Evolutionary conservation across 495 filamentous ascomycete species (phyloP), one percentile per base, ranked within the genome.

Genomic region (Trichoderma orchidacearum): DNA sequence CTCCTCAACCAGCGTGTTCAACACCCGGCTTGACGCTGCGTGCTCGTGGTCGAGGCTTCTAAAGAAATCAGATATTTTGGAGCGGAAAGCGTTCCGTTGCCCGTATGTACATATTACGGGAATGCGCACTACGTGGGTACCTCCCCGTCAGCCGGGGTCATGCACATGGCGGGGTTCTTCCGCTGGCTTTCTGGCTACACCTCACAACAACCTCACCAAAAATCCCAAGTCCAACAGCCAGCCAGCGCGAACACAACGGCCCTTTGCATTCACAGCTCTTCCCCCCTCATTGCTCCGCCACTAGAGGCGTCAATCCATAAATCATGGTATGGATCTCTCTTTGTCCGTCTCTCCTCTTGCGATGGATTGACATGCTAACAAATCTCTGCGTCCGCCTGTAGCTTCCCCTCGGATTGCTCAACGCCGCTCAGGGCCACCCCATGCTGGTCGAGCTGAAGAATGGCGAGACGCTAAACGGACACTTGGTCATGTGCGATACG

Each of bases 401-500:
- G 93, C 75, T 98, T 58, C 93, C 93, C 58, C 79, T 97, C 60
- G 94, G 91, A 56, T 85, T 98, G 31, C 77, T 98, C 35, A 96
- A 85, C 57, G 93, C 92, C 64, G 92, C 93, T 55, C 89, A 96
- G 76, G 94, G 94, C 80, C 89, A 95, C 72, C 91, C 92, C 12
- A 97, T 98, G 90, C 87, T 97, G 54, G 93, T 98, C 41, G 93
- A 98, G 78, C 87, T 98, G 60, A 98, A 98, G 78, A 96, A 92
- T 63, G 94, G 93, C 70, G 94, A 97, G 69, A 97, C 92, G 0
- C 77, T 97, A 51, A 98, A 97, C 72, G 93, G 93, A 61, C 90
- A 95, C 66, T 77, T 98, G 55, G 85, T 96, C 68, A 90, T 83
- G 67, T 97, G 90, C 79, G 93, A 98, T 70, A 97, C 90, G 34